Conservation (phyloP, 1,139 yeast genomes). For the Candida frijolesensis region DNA sequence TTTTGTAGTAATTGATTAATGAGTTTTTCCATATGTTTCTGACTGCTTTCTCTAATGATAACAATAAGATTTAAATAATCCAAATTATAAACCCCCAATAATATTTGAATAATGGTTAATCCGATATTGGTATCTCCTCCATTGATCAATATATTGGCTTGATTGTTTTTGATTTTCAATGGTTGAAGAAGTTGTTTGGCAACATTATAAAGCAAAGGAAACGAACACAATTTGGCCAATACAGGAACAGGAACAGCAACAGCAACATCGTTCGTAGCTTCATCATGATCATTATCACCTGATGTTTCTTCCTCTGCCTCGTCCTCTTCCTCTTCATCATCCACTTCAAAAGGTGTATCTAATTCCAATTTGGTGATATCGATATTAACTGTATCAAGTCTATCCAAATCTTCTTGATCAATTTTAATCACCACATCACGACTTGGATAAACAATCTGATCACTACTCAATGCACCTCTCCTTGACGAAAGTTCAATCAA, state of each 20-base stretch:
- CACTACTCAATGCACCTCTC: slow-evolving; percentile 42
- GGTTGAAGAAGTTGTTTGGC: slow-evolving; percentile 41
- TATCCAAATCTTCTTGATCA: slow-evolving; percentile 26
- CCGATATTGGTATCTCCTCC: slow-evolving; percentile 50
- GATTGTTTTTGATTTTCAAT: slow-evolving; percentile 19
- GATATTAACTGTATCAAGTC: slow-evolving; percentile 23
- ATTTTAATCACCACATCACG: slow-evolving; percentile 35
- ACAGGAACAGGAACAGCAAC: slow-evolving; percentile 23
- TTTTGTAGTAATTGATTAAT: slow-evolving; percentile 23
- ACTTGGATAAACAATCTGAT: slow-evolving; percentile 35
- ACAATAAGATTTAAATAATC: slow-evolving; percentile 31
- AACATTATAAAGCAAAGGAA: slow-evolving; percentile 42
- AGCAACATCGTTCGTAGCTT: background rate
- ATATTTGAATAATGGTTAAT: slow-evolving; percentile 38
- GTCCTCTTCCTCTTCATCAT: slow-evolving; percentile 13
- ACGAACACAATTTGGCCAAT: slow-evolving; percentile 37
- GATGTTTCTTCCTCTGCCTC: slow-evolving; percentile 15
- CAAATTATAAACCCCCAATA: slow-evolving; percentile 27
- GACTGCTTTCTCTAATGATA: slow-evolving; percentile 32
- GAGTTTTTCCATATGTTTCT: slow-evolving; percentile 25
- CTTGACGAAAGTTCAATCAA: slow-evolving; percentile 34
- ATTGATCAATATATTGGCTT: slow-evolving; percentile 39
- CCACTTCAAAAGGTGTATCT: slow-evolving; percentile 19
- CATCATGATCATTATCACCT: background rate
- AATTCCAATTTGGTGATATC: slow-evolving; percentile 16